Conservation (phyloP, 192 early-diverging fungal genomes). For the Linnemannia hyalina region DNA sequence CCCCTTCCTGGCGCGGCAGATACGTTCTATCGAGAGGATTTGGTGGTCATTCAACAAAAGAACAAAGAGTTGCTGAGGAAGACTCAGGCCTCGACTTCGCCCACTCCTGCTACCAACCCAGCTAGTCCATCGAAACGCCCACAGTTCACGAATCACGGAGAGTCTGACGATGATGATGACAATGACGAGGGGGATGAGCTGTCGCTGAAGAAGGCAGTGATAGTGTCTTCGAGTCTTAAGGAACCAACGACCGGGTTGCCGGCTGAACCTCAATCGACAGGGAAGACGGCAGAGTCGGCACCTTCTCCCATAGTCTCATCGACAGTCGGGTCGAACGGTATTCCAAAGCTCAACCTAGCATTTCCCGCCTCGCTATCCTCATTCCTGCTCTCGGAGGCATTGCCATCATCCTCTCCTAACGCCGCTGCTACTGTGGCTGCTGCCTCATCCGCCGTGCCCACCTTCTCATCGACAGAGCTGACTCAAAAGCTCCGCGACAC, state of each 20-base stretch:
- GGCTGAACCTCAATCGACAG: background rate
- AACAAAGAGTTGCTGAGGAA: conserved; percentile 27
- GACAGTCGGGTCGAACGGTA: background rate
- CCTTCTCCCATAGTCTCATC: background rate
- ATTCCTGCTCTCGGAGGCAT: conserved; percentile 10
- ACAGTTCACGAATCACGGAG: background rate
- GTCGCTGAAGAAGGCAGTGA: no score
- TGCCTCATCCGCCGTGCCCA: background rate
- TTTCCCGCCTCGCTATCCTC: conserved; percentile 28
- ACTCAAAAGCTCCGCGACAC: conserved; percentile 42
- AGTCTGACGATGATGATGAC: background rate
- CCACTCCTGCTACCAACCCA: background rate
- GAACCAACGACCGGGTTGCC: background rate
- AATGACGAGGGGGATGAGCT: background rate
- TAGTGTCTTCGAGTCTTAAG: background rate
- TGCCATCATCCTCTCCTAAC: background rate
- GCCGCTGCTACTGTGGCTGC: background rate
- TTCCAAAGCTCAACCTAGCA: conserved; percentile 10
- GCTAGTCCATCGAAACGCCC: background rate
- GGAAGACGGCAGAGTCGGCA: background rate
- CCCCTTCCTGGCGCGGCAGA: conserved; percentile 46
- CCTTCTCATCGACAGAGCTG: conserved; percentile 10
- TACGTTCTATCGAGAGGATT: conserved; percentile 47
- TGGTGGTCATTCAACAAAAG: conserved; percentile 44
- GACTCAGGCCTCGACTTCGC: background rate